Base-by-base conservation (phyloP, 2,329 filamentous ascomycete genomes). In the Fulvia fulva region DNA sequence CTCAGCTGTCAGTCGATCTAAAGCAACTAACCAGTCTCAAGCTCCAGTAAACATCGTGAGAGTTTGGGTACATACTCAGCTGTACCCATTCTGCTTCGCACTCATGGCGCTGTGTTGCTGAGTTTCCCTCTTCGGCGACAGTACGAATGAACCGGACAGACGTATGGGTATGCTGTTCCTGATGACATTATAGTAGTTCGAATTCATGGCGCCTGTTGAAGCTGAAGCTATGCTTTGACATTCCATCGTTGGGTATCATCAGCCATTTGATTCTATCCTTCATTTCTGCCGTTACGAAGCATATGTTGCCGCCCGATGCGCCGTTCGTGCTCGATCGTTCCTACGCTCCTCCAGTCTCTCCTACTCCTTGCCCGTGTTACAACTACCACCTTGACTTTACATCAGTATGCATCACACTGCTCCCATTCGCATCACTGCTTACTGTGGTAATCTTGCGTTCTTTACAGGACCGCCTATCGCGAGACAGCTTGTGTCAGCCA, bases 231-330 rank as follows among this genome's bases (percentile, higher is more conserved):
- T 56, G 54, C 54, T 37, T 43, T 51, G 54, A 56, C 54, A 56
- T 56, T 56, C 46, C 54, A 51, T 56, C 54, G 52, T 56, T 43
- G 54, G 54, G 54, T 56, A 56, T 56, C 54, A 56, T 56, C 54
- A 56, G 54, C 54, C 32, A 28, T 56, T 30, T 46, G 44, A 51
- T 22, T 56, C 54, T 55, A 26, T 51, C 50, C 54, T n/a, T 56
- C 54, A 51, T 56, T 19, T 56, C 54, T 51, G 54, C 45, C 47
- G 26, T 30, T 28, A 19, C 25, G 37, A 43, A 41, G 51, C 22
- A 43, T 25, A 26, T 47, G 41, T 41, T 34, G 23, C 52, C 41
- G 41, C 37, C 43, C 51, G 5, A 25, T 30, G 51, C 51, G 51
- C 51, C 51, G 37, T 44, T 46, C 52, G 26, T 54, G 41, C 52